Evolutionary conservation across 495 filamentous ascomycete genomes (phyloP), one percentile per base, ranked within the genome.

Genomic region (Cladorrhinum samala): DNA sequence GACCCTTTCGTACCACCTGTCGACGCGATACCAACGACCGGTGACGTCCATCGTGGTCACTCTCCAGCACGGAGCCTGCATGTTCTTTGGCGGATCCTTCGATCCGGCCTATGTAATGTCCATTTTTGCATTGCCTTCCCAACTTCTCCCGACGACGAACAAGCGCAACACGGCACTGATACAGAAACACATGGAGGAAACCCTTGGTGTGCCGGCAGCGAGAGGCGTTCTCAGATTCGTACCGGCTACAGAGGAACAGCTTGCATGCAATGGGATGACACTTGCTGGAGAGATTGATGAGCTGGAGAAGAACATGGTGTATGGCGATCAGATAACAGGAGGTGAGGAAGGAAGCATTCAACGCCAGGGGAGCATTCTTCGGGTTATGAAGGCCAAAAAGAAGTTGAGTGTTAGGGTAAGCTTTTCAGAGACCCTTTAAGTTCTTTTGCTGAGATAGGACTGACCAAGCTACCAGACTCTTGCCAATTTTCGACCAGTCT

Each of bases 41-140:
- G 81, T 88, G 23, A 78, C 81, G 1, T 83, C 77, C 11, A 84
- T 95, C 40, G 75, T 87, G 60, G 78, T 95, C 24, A 83, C 77
- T 1, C 62, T 96, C 13, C 76, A 84, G 21, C 86, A 91, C 52
- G 82, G 86, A n/a, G 75, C 77, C n/a, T 87, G 81, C 59, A 76
- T 96, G 61, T 66, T 87, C 37, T 85, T 91, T 54, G 88, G 81
- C 3, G 86, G 81, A 37, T 79, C 80, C 20, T 83, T 86, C 47
- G 81, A 87, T n/a, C 85, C 86, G 2, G 86, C 88, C 14, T 97
- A 95, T 58, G 75, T 84, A 41, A 69, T 96, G 57, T 88, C 87
- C 49, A 81, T 97, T 36, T 85, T 77, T 49, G 82, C 89, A 2
- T 76, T 93, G 14, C 77, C 85, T 0, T 76, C 71, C 2, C 73